Evolutionary conservation across 768 basidiomycete species (phyloP), one percentile per base, ranked within the genome.

Genomic region (Saitozyma sp.): DNA sequence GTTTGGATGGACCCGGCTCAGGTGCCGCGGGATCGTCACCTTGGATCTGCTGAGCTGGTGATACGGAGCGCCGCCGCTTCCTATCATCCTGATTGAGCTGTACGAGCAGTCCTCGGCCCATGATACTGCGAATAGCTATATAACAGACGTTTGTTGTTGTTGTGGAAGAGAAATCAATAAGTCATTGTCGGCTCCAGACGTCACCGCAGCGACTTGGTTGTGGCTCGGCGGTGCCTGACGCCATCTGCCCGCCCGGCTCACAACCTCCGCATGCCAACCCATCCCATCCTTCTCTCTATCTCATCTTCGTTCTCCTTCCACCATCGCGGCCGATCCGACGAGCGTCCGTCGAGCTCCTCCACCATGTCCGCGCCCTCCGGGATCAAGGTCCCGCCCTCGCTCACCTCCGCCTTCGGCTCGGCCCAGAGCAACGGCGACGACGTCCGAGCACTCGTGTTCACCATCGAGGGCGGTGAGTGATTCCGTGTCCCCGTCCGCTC

Each of bases 351-450:
- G 17, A 50, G 38, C 42, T 20, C 41, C 52, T 17, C 6, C 60
- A 66, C 42, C 56, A 79, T 79, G 78, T 79, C 78, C 38, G 75
- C 76, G 56, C 73, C 71, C 19, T 79, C 78, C n/a, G 78, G 78
- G 43, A 70, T 79, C 67, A 71, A 74, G 46, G 75, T 79, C 16
- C 69, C 78, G 2, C 56, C 63, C 16, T 54, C 62, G 17, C 65
- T 79, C 41, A 62, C 69, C 9, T 55, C 67, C 9, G 69, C 76
- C 0, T 79, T 76, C 64, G 60, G 68, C 6, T 39, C 56, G 9
- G 75, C 75, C 9, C 53, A 56, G 37, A 63, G 42, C 48, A 55
- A 61, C 19, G 61, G 62, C 3, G 54, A 67, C 8, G 66, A 73
- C 9, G 68, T 73, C 54, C 62, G 78, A 51, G 78, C 78, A 17